Evolutionary conservation across 352 stramenopile genomes (phyloP).

Genomic region (Globisporangium cylindrosporum): DNA sequence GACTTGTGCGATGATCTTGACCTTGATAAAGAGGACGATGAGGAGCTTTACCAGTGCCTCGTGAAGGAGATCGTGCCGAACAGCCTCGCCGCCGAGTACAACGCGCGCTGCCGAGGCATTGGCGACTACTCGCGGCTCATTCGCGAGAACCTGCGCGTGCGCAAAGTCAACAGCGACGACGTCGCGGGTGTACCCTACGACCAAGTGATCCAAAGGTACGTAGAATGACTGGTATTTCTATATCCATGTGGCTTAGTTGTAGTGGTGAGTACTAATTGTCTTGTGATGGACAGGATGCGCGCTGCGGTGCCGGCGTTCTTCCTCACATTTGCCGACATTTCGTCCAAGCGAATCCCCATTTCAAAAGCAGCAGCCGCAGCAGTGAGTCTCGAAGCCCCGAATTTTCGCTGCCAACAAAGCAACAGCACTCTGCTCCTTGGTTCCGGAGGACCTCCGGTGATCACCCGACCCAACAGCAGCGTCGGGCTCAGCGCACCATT

Average conservation of each 20-base stretch:
- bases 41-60: slow-evolving; percentile 33
- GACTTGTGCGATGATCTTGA: background rate
- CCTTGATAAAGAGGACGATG: background rate
- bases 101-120: slow-evolving; percentile 32
- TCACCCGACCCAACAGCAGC: slow-evolving; percentile 13
- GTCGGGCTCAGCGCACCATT: slow-evolving; percentile 9
- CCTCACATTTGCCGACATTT: slow-evolving; percentile 46
- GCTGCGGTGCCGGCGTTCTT: slow-evolving; percentile 35
- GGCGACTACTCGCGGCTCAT: slow-evolving; percentile 57
- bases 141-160: slow-evolving; percentile 32
- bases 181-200: slow-evolving; percentile 35
- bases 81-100: slow-evolving; percentile 54
- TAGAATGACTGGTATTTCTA: background rate
- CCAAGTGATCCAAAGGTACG: slow-evolving; percentile 43
- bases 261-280: background rate
- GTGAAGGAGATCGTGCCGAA: slow-evolving; percentile 37
- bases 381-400: background rate
- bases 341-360: slow-evolving; percentile 13
- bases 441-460: slow-evolving; percentile 11
- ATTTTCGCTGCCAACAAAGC: slow-evolving; percentile 9
- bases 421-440: slow-evolving; percentile 2
- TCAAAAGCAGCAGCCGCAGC: background rate
- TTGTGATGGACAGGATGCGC: slow-evolving; percentile 34
- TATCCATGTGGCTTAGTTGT: background rate
- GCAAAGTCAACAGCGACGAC: slow-evolving; percentile 46